Percentiles rank a stretch among this genome's conserved stretches.
phyloP scores from a whole-genome alignment of 2,329 filamentous ascomycete species.

The Akanthomyces muscarius region DNA sequence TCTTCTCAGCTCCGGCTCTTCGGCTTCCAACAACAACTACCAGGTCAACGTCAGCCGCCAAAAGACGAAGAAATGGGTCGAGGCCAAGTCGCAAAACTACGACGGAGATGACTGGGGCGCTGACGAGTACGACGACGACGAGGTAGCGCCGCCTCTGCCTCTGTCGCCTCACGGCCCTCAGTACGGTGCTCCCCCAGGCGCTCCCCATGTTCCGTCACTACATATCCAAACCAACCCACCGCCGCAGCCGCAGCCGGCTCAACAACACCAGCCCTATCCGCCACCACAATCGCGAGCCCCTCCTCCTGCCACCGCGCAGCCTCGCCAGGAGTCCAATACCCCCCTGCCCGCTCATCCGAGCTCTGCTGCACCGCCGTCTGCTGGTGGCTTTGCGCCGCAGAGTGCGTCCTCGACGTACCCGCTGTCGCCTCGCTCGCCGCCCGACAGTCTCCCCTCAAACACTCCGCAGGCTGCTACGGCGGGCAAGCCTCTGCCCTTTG shows the following conservation, averaged over 20 bases:
- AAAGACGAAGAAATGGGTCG: constrained; percentile 93
- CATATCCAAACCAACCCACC: constrained; percentile 25
- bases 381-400: constrained; percentile 1
- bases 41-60: constrained; percentile 82
- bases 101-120: constrained; percentile 92
- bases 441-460: constrained; percentile 6
- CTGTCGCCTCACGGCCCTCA: constrained; percentile 1
- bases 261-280: constrained; percentile 1
- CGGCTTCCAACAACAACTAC: constrained; percentile 44
- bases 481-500: constrained; percentile 55
- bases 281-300: not conserved
- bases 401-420: constrained; percentile 10
- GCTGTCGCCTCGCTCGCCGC: constrained; percentile 13
- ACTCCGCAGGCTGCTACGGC: constrained; percentile 2
- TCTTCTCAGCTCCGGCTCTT: not conserved
- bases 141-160: constrained; percentile 28
- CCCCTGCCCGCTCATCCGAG: not conserved
- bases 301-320: not conserved
- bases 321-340: constrained; percentile 2
- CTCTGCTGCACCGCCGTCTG: not conserved
- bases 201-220: constrained; percentile 21
- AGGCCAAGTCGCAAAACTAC: constrained; percentile 81
- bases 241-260: not conserved
- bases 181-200: not conserved
- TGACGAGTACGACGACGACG: constrained; percentile 59